Evolutionary conservation across 1,284 basidiomycete species (phyloP).

Genomic region (Malassezia yamatoensis): DNA sequence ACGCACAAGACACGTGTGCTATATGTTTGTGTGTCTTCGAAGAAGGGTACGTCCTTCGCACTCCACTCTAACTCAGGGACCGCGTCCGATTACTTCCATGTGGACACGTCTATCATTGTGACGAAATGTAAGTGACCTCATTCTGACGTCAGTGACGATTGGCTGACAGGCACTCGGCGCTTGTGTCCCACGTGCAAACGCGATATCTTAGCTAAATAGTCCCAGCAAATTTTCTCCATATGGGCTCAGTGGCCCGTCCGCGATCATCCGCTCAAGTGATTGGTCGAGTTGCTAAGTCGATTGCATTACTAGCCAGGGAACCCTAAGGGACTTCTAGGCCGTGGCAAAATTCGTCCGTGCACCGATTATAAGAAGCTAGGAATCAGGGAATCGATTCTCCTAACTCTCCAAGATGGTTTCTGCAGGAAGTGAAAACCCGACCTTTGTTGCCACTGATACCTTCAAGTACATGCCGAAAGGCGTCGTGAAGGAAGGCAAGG

Average conservation of each 20-base stretch:
- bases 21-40: slow-evolving; percentile 43
- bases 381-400: too few species aligned
- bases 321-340: neutral
- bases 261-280: too few species aligned
- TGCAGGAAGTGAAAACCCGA: neutral
- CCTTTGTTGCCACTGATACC: neutral
- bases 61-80: slow-evolving; percentile 22
- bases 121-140: slow-evolving; percentile 18
- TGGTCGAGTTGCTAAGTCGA: too few species aligned
- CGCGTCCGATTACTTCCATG: slow-evolving; percentile 41
- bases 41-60: slow-evolving; percentile 21
- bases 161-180: slow-evolving; percentile 40
- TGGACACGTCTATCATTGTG: slow-evolving; percentile 42
- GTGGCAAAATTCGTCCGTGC: neutral
- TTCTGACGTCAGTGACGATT: slow-evolving; percentile 32
- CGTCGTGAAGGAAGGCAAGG: slow-evolving; percentile 40
- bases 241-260: neutral
- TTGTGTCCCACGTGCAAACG: slow-evolving; percentile 47
- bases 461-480: slow-evolving; percentile 32
- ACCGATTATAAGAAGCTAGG: too few species aligned
- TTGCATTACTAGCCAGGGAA: neutral
- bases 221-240: neutral
- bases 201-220: slow-evolving; percentile 24
- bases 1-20: slow-evolving; percentile 33
- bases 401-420: neutral